Percentiles rank a stretch among this genome's conserved stretches.
Conservation (phyloP, 2,329 filamentous ascomycete genomes). For the Apiospora saccharicola region DNA sequence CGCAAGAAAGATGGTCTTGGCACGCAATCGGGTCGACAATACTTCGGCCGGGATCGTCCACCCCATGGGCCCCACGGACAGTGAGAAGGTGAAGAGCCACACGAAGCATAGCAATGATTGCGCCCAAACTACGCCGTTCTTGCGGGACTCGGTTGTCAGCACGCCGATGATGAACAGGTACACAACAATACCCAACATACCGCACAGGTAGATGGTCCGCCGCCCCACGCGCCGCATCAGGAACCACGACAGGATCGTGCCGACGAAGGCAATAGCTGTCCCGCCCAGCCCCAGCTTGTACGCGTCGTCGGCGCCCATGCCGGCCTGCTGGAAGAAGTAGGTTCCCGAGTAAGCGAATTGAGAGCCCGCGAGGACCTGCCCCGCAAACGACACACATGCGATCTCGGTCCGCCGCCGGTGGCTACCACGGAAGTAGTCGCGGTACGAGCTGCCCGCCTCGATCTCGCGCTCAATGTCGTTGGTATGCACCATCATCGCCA, state of each 20-base stretch:
- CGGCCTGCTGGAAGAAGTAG: constrained; percentile 42
- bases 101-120: constrained; percentile 52
- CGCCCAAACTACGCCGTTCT: constrained; percentile 43
- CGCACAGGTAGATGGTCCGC: constrained; percentile 44
- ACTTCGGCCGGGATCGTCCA: constrained; percentile 64
- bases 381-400: constrained; percentile 36
- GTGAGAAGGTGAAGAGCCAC: constrained; percentile 61
- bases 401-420: constrained; percentile 45
- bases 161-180: constrained; percentile 43
- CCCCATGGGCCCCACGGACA: constrained; percentile 57
- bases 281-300: constrained; percentile 40
- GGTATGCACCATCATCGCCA: constrained; percentile 50
- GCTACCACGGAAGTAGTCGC: constrained; percentile 47
- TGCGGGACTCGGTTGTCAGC: neutral
- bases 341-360: constrained; percentile 39
- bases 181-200: constrained; percentile 44
- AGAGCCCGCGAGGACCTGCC: constrained; percentile 32
- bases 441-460: constrained; percentile 42
- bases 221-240: constrained; percentile 44
- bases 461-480: constrained; percentile 43
- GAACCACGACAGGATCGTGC: constrained; percentile 47
- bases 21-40: constrained; percentile 52
- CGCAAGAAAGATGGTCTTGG: constrained; percentile 53
- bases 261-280: constrained; percentile 44
- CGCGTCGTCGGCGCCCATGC: constrained; percentile 33